Base-by-base conservation (phyloP, 257 asterid species). In the Solanum rostratum region DNA sequence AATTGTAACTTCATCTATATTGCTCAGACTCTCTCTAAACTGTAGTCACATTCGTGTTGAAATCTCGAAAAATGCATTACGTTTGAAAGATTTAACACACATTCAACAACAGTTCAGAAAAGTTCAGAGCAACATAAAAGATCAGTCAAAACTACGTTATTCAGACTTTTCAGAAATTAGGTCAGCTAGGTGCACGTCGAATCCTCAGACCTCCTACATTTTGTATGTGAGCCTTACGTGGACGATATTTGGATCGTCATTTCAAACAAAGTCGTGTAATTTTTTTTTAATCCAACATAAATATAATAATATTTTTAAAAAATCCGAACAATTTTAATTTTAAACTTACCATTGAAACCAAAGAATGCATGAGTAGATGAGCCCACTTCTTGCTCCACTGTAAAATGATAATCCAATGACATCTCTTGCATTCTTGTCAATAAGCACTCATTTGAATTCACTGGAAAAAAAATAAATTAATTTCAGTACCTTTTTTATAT, bases 331-430 rank as follows among this genome's bases (percentile, higher is more conserved):
- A 33, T 10, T 16, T 57, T 18, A 52, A 0, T 2, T 54, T 13
- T 19, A 4, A 20, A 8, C 86, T 74, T 82, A 93, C 99, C 99
- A 78, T 96, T 96, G 91, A 96, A 96, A 85, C 99, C 99, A 85
- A 96, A 96, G 92, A 96, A 96, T 60, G 99, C 99, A 90, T 96
- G 99, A 83, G 99, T 96, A 54, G 99, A 89, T 41, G 99, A 94
- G 46, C 99, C 99, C 62, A 96, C 99, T 91, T 96, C 99, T 92
- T 96, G 99, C 88, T 96, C 99, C 66, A 96, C 98, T 6, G 91
- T 96, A 41, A 96, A 94, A 85, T 96, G 99, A 70, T 96, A 96
- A 90, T 94, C 98, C 84, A 96, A 50, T 22, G 98, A 96, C 99
- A 96, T 96, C 76, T 96, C 99, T 91, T 96, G 99, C 98, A 96